These are phyloP conservation scores for Nothopassalora personata DNA, from an alignment of 2,329 filamentous ascomycete species.

Conservation along the genomic window DNA sequence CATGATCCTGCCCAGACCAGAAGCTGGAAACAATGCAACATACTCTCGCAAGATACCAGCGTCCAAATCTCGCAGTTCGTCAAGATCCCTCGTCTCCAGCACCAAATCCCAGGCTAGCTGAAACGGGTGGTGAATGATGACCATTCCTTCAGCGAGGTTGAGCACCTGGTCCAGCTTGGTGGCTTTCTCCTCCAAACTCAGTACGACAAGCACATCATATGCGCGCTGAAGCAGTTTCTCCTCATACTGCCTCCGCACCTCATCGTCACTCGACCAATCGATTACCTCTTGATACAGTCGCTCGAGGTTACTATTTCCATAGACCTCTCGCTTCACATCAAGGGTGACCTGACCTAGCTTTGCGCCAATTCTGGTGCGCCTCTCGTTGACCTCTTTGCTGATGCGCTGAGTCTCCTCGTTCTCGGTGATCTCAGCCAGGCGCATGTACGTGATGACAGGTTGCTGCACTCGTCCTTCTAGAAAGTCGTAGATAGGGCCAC, in stretches of 20 bases:
- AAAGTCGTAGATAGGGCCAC: constrained; percentile 70
- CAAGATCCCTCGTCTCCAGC: constrained; percentile 80
- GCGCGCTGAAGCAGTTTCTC: constrained; percentile 81
- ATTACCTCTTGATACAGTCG: constrained; percentile 76
- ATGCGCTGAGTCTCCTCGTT: constrained; percentile 81
- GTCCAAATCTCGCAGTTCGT: constrained; percentile 71
- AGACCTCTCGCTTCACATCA: constrained; percentile 83
- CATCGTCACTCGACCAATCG: constrained; percentile 85
- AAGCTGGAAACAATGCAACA: constrained; percentile 75
- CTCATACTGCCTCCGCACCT: constrained; percentile 75
- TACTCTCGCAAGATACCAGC: constrained; percentile 73
- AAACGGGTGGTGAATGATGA: constrained; percentile 89
- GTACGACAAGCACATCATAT: constrained; percentile 68
- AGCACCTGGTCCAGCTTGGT: constrained; percentile 67
- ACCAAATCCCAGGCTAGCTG: constrained; percentile 85
- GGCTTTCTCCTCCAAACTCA: constrained; percentile 62
- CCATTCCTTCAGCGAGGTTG: constrained; percentile 82
- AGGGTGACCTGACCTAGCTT: constrained; percentile 74
- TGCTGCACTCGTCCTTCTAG: constrained; percentile 79
- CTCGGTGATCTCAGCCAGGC: constrained; percentile 77
- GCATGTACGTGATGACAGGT: constrained; percentile 74
- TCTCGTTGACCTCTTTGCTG: constrained; percentile 82
- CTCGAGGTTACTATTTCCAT: constrained; percentile 69
- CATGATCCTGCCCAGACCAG: constrained; percentile 75
- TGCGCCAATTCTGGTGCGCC: constrained; percentile 80